These are phyloP conservation scores for Clitocybe nebularis DNA, from an alignment of 1,284 basidiomycete species.

Conservation along the genomic window DNA sequence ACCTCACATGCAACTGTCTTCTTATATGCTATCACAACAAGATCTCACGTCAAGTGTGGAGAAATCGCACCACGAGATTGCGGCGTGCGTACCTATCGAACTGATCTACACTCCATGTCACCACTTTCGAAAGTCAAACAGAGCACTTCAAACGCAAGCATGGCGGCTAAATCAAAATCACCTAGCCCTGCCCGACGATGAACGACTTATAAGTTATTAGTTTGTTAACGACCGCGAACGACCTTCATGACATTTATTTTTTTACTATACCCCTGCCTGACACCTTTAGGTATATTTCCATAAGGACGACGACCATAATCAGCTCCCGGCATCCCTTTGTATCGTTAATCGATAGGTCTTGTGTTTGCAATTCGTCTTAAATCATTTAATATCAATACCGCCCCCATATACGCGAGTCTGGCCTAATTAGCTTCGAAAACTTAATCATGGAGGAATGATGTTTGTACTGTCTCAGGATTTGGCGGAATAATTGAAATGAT, in stretches of 20 bases:
- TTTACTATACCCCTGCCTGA: slow-evolving; percentile 4
- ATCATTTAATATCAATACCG: too few relatives aligned
- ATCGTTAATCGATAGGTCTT: not conserved
- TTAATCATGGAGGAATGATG: too few relatives aligned
- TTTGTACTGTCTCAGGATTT: too few relatives aligned
- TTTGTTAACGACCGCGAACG: too few relatives aligned
- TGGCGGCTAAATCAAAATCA: slow-evolving; percentile 24
- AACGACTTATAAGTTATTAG: too few relatives aligned
- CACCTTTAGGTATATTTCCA: not conserved
- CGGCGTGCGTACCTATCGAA: slow-evolving; percentile 44
- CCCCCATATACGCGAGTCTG: too few relatives aligned
- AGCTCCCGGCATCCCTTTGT: too few relatives aligned
- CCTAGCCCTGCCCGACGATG: slow-evolving; percentile 23
- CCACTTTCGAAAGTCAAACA: slow-evolving; percentile 35
- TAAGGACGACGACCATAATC: too few relatives aligned
- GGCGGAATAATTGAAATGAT: too few relatives aligned
- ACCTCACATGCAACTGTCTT: slow-evolving; percentile 6
- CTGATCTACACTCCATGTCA: slow-evolving; percentile 28
- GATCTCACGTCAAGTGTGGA: slow-evolving; percentile 81
- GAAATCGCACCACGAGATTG: slow-evolving; percentile 78
- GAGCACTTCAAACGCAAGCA: slow-evolving; percentile 24
- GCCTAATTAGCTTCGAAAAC: too few relatives aligned
- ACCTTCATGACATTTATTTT: slow-evolving; percentile 14
- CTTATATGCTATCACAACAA: slow-evolving; percentile 26
- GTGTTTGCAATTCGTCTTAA: too few relatives aligned